Conservation (phyloP, 1,284 basidiomycete species). For the Ceratobasidium sp. region DNA sequence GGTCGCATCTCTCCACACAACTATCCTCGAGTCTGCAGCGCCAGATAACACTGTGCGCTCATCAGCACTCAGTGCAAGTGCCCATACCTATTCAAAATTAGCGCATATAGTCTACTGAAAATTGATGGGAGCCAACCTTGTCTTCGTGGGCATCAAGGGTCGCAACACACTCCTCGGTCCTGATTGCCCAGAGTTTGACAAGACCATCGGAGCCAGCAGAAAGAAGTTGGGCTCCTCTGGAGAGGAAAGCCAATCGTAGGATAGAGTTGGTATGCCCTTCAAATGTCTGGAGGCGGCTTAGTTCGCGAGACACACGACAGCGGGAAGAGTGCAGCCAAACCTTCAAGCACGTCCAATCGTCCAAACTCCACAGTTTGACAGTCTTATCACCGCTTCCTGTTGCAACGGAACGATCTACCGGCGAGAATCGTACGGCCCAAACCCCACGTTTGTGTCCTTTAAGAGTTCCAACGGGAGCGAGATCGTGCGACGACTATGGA, state of each 20-base stretch:
- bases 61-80: constrained; percentile 78
- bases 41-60: constrained; percentile 87
- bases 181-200: constrained; percentile 94
- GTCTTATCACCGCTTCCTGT: constrained; percentile 96
- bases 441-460: constrained; percentile 97
- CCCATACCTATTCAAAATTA: constrained; percentile 76
- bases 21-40: constrained; percentile 91
- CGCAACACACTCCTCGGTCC: constrained; percentile 82
- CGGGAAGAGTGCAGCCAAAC: constrained; percentile 44
- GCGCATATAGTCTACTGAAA: background rate
- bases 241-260: constrained; percentile 89
- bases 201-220: constrained; percentile 92
- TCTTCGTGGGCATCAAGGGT: constrained; percentile 98
- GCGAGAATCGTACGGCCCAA: constrained; percentile 91
- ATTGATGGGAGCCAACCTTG: constrained; percentile 63
- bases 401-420: constrained; percentile 82
- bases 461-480: constrained; percentile 84
- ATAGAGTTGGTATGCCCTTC: constrained; percentile 98
- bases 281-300: constrained; percentile 65
- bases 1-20: constrained; percentile 94
- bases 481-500: constrained; percentile 52
- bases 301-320: background rate
- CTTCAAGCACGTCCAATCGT: constrained; percentile 89
- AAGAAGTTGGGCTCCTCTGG: constrained; percentile 83
- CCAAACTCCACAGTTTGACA: constrained; percentile 90